phyloP scores from a whole-genome alignment of 495 filamentous ascomycete genomes.

The Lasiosphaeriaceae sp. region DNA sequence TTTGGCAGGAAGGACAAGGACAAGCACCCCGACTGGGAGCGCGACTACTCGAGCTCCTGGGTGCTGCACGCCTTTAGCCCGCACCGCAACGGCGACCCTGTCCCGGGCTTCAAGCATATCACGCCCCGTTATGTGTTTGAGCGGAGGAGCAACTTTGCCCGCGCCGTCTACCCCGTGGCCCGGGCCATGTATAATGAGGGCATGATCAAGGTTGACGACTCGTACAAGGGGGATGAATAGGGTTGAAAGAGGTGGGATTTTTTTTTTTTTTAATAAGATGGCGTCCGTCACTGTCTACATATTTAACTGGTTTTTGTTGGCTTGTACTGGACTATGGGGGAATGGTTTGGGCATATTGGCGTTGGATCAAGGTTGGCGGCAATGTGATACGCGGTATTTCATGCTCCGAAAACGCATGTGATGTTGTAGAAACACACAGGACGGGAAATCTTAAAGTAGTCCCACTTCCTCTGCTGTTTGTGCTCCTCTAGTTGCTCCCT shows the following conservation, averaged over 20 bases:
- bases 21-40: constrained; percentile 14
- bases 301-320: no score
- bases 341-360: no score
- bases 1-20: constrained; percentile 2
- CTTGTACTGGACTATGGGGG: no score
- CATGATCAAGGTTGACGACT: constrained; percentile 7
- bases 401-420: no score
- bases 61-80: constrained; percentile 19
- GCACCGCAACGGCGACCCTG: constrained; percentile 1
- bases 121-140: constrained; percentile 18
- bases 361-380: no score
- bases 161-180: constrained; percentile 17
- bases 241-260: background rate
- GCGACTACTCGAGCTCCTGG: constrained; percentile 12
- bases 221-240: background rate
- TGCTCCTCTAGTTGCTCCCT: no score
- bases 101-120: constrained; percentile 15
- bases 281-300: no score
- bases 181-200: constrained; percentile 17
- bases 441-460: no score
- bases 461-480: no score
- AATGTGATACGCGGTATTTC: no score
- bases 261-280: no score
- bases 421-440: no score
- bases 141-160: constrained; percentile 19